Evolutionary conservation across 495 filamentous ascomycete species (phyloP).

Genomic region (Acidiella bohemica): DNA sequence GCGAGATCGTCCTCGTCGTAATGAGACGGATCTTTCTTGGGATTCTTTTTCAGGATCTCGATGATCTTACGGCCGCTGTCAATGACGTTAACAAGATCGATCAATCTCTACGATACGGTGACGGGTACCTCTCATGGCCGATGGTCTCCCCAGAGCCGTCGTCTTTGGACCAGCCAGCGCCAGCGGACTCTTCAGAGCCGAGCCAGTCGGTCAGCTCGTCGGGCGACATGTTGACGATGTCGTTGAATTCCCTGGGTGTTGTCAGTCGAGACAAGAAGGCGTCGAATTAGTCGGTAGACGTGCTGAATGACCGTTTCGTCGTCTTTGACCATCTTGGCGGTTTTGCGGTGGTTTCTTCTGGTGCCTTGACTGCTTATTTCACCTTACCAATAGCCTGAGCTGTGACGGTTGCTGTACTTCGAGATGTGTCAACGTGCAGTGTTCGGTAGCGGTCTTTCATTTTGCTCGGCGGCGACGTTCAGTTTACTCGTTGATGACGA

Average conservation of each 20-base stretch:
- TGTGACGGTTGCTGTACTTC: too few species aligned
- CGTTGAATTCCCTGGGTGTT: slow-evolving; percentile 47
- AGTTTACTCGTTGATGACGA: too few species aligned
- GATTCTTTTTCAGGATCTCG: slow-evolving; percentile 48
- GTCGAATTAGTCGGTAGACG: slow-evolving; percentile 4
- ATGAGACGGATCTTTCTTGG: slow-evolving; percentile 37
- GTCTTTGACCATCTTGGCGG: slow-evolving; percentile 42
- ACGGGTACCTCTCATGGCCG: slow-evolving; percentile 45
- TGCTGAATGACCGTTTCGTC: slow-evolving; percentile 43
- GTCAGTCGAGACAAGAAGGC: not conserved
- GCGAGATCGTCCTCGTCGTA: slow-evolving; percentile 23
- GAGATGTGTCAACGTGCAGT: too few species aligned
- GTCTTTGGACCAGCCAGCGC: slow-evolving; percentile 43
- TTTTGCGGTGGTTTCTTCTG: not conserved
- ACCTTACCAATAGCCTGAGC: too few species aligned
- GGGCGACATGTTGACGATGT: slow-evolving; percentile 53
- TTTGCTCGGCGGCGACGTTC: too few species aligned
- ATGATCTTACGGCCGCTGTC: slow-evolving; percentile 49
- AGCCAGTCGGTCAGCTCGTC: slow-evolving; percentile 50
- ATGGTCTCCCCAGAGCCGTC: slow-evolving; percentile 48
- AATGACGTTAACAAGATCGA: not conserved
- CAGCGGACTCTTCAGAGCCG: slow-evolving; percentile 38
- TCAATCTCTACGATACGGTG: not conserved
- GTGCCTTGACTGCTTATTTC: too few species aligned
- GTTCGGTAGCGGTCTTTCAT: too few species aligned